Evolutionary conservation across 768 basidiomycete genomes (phyloP).

Genomic region (Phaffia tasmanica): DNA sequence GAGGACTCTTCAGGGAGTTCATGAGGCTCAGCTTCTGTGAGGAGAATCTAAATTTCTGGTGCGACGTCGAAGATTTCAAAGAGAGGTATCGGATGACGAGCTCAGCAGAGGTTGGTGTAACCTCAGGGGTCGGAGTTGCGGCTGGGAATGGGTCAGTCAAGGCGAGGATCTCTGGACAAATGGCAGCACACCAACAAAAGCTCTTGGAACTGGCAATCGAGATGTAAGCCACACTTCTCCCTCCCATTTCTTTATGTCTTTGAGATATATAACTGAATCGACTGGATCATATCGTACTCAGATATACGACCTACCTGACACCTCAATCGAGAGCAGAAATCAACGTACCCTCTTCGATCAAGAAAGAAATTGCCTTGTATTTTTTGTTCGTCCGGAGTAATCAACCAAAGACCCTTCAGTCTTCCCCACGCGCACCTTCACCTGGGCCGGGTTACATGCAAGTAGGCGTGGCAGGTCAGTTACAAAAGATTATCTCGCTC

Average conservation of each 20-base stretch:
- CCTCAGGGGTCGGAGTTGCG: not conserved
- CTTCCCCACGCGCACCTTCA: not conserved
- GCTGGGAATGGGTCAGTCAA: not conserved
- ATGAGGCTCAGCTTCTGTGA: constrained; percentile 90
- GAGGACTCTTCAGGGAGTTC: constrained; percentile 86
- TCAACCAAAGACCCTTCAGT: constrained; percentile 55
- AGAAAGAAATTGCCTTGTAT: constrained; percentile 86
- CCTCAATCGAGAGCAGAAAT: constrained; percentile 90
- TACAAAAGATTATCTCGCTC: constrained; percentile 79
- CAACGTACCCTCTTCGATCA: constrained; percentile 91
- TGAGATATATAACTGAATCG: not conserved
- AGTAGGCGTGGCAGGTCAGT: constrained; percentile 80
- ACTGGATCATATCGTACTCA: constrained; percentile 22
- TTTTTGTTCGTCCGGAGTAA: constrained; percentile 55
- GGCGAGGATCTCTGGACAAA: constrained; percentile 29
- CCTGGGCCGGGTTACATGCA: not conserved
- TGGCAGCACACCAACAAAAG: constrained; percentile 68
- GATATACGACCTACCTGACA: constrained; percentile 88
- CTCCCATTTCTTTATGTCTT: not conserved
- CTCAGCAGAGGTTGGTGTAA: constrained; percentile 52
- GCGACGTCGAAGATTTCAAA: constrained; percentile 95
- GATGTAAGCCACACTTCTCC: constrained; percentile 33
- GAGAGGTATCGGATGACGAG: constrained; percentile 90
- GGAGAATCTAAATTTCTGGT: constrained; percentile 93
- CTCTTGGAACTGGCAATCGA: constrained; percentile 86